A percentile compares a stretch with the other conserved stretches of the same genome.
phyloP scores from a whole-genome alignment of 2,329 filamentous ascomycete species.

The Botryotinia narcissicola region DNA sequence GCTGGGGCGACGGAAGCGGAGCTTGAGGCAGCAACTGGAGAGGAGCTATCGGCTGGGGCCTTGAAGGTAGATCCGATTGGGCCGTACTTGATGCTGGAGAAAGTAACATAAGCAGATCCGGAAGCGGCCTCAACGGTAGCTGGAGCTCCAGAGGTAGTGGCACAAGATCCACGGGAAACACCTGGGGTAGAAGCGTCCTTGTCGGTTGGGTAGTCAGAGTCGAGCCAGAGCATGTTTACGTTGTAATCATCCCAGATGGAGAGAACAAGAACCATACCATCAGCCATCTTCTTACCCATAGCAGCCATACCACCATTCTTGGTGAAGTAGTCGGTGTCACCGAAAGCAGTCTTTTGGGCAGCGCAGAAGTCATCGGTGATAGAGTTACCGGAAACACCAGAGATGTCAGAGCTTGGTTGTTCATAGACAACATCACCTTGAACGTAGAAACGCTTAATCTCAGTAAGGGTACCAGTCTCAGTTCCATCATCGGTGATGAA shows the following conservation, averaged over 20 bases:
- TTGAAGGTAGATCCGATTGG: conserved; percentile 53
- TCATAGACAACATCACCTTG: conserved; percentile 51
- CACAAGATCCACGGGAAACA: conserved; percentile 51
- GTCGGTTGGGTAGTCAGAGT: conserved; percentile 40
- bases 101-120: conserved; percentile 51
- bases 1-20: background rate
- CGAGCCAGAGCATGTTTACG: conserved; percentile 68
- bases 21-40: background rate
- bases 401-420: conserved; percentile 44
- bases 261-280: conserved; percentile 62
- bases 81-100: conserved; percentile 58
- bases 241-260: conserved; percentile 54
- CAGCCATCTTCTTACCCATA: conserved; percentile 53
- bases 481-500: conserved; percentile 52
- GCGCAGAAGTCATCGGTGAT: conserved; percentile 46
- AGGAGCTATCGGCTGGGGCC: background rate
- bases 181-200: background rate
- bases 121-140: conserved; percentile 47
- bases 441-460: conserved; percentile 55
- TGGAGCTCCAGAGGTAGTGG: conserved; percentile 51
- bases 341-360: conserved; percentile 50
- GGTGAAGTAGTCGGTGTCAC: conserved; percentile 52
- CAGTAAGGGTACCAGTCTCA: conserved; percentile 48
- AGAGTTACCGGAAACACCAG: conserved; percentile 47
- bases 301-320: conserved; percentile 52